Base-by-base conservation (phyloP, 2,329 filamentous ascomycete genomes). In the Coniochaeta prunicola region DNA sequence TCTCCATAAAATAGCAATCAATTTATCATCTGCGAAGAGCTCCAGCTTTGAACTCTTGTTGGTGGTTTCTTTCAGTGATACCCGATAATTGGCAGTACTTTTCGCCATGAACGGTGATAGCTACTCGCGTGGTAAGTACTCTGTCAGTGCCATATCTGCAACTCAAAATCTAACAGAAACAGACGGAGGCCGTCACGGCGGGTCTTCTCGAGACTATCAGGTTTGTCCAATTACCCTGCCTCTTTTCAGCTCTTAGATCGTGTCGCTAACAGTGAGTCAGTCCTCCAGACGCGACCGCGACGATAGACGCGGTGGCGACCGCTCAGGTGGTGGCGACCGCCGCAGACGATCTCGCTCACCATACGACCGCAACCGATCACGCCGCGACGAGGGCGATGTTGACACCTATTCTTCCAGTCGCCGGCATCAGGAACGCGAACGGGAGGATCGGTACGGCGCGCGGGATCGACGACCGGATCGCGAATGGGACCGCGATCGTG, bases 401-500 rank as follows among this genome's bases (percentile, higher is more conserved):
- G 92, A 97, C 74, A 87, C 90, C 59, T 97, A 97, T 76, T 96
- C 92, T 21, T 92, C 90, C 6, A 96, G 92, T 74, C 89, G 93
- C 66, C 92, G 88, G 76, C 96, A 96, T 73, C 86, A 93, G 71
- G 93, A 96, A 71, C 83, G 93, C 62, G 93, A 97, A 77, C 89
- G 93, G 62, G 93, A 97, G 74, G 93, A 97, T 66, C 84, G 92
- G 70, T 97, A 97, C 71, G 83, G 89, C 63, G 74, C 84, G 33
- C 40, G 63, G 30, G 67, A 65, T 13, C 57, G 65, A 24, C 59
- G 86, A 58, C 54, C 54, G n/a, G 89, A 91, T n/a, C 82, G 89
- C 63, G 89, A 89, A 64, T 91, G 89, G 86, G 87, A 89, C 69
- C 82, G 88, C 70, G 90, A 92, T 62, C 79, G 88, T 62, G 82